Evolutionary conservation across 805 yeast genomes (phyloP), one percentile per base, ranked within the genome.

Genomic region (Ogataea sp.): DNA sequence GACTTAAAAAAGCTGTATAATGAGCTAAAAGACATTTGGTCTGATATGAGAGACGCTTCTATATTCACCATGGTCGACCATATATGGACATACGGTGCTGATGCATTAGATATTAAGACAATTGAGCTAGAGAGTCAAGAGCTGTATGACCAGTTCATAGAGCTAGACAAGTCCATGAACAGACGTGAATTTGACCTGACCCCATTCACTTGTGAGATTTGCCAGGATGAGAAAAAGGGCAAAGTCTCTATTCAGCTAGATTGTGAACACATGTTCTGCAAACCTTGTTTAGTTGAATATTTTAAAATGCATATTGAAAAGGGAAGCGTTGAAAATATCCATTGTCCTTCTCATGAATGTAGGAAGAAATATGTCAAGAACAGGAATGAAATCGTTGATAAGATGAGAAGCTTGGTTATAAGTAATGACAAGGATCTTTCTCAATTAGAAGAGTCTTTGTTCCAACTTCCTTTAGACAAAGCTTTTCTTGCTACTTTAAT

Each of bases 281-380:
- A 52, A 33, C 34, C 43, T 1, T 78, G 84, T 43, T 52, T 73
- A 3, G 42, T 38, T 11, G 67, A 64, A 6, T 76, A 70, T 43
- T 70, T 68, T 37, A 44, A 51, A 1, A 54, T 64, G 3, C 53
- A 59, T 33, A 75, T 78, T 11, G 49, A 49, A 7, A 52, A 66
- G 4, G 83, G 80, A 3, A 72, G 70, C 27, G 62, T 75, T 4
- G 65, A 65, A 15, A 68, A 61, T 34, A 59, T 79, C 2, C 78
- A 76, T 50, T 79, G 85, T 47, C 83, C 84, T 1, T 68, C 75
- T 34, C 72, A 69, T 46, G 67, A 64, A 29, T 71, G 77, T 40
- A 67, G 73, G 3, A 61, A 55, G 39, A 27, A 29, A 10, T 45
- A 42, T 21, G 50, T 49, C 26, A 37, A 42, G 23, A 18, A 32